These are phyloP conservation scores for Hibiscus syriacus DNA, from an alignment of 345 rosid species.

Conservation along the genomic window DNA sequence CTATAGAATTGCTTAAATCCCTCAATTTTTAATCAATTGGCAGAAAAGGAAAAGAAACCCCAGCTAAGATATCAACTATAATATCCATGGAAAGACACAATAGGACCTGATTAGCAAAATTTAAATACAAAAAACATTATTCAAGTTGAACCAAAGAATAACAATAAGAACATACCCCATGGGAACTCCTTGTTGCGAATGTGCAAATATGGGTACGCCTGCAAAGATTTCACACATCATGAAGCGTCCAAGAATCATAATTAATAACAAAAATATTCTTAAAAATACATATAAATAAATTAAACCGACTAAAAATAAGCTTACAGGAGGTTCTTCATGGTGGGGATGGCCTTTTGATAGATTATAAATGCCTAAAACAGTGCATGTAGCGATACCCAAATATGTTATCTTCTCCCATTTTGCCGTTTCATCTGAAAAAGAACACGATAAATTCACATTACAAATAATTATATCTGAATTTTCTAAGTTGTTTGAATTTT, in stretches of 20 bases:
- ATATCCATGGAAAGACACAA: not conserved
- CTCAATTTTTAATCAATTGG: not conserved
- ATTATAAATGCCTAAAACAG: slow-evolving; percentile 35
- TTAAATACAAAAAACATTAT: no score
- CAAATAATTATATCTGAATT: not conserved
- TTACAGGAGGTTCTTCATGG: slow-evolving; percentile 73
- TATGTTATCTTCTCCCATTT: slow-evolving; percentile 92
- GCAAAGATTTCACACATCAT: slow-evolving; percentile 18
- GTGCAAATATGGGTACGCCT: slow-evolving; percentile 48
- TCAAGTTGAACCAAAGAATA: no score
- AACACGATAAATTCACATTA: slow-evolving; percentile 1
- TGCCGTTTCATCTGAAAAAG: slow-evolving; percentile 54
- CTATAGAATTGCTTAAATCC: not conserved
- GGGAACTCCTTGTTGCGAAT: no score
- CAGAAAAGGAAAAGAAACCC: not conserved
- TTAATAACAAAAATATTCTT: not conserved
- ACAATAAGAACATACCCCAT: no score
- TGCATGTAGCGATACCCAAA: slow-evolving; percentile 55
- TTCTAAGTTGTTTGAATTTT: not conserved
- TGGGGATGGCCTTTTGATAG: slow-evolving; percentile 85
- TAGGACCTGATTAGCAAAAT: not conserved
- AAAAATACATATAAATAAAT: not conserved
- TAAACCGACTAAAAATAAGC: slow-evolving; percentile 14
- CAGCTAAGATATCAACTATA: not conserved
- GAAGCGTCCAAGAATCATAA: not conserved